These are phyloP conservation scores for Acidomyces sp. DNA, from an alignment of 495 filamentous ascomycete genomes.

Conservation along the genomic window DNA sequence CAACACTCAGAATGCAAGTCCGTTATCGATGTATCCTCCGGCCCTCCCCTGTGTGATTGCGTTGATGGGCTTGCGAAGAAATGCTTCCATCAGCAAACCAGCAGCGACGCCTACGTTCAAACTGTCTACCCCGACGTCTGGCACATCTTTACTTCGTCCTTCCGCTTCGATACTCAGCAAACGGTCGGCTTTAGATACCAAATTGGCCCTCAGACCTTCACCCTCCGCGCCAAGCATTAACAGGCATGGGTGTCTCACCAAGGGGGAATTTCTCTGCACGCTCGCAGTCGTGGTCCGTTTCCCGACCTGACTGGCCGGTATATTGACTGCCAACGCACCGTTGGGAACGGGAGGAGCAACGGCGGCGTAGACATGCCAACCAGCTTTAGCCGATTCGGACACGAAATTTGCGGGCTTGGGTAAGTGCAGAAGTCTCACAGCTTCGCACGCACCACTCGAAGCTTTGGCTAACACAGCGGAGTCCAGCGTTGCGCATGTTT, in stretches of 20 bases:
- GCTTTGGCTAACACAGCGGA: constrained; percentile 71
- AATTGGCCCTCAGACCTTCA: constrained; percentile 48
- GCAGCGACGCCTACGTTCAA: constrained; percentile 82
- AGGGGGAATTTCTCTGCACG: constrained; percentile 25
- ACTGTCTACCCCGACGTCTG: constrained; percentile 49
- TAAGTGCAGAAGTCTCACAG: constrained; percentile 55
- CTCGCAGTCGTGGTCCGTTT: neutral
- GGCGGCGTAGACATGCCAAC: constrained; percentile 77
- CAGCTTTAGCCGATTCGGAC: constrained; percentile 46
- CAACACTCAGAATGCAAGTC: neutral
- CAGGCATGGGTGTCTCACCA: constrained; percentile 51
- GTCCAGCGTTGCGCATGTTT: constrained; percentile 52
- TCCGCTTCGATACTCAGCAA: constrained; percentile 42
- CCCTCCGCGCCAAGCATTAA: constrained; percentile 77
- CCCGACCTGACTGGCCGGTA: neutral
- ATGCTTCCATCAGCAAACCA: constrained; percentile 55
- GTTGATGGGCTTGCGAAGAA: constrained; percentile 34
- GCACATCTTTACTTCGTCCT: neutral
- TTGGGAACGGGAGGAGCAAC: constrained; percentile 35
- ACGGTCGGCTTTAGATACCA: constrained; percentile 51
- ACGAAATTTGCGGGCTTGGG: constrained; percentile 56
- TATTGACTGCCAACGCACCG: neutral
- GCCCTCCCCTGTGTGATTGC: neutral
- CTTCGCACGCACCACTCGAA: constrained; percentile 73
- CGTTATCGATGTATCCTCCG: neutral